Conservation (phyloP, 345 rosid genomes). For the Heritiera littoralis region DNA sequence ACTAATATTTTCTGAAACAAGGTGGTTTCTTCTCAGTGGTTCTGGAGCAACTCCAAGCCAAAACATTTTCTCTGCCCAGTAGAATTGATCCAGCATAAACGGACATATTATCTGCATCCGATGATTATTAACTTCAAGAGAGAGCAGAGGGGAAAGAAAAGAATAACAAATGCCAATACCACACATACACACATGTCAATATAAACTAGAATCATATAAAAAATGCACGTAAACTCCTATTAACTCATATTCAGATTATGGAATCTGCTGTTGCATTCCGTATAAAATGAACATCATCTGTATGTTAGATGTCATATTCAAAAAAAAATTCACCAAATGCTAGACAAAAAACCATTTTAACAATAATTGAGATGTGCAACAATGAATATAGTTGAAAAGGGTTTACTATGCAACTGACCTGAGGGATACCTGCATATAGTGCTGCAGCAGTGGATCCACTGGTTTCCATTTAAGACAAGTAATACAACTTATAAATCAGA, state of each 20-base stretch:
- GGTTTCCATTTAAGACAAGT: slow-evolving; percentile 17
- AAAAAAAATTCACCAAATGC: neutral
- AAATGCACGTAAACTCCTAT: neutral
- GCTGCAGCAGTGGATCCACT: slow-evolving; percentile 96
- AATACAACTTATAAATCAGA: slow-evolving; percentile 27
- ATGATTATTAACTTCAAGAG: neutral
- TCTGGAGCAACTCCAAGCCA: slow-evolving; percentile 92
- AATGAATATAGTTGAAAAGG: slow-evolving; percentile 3
- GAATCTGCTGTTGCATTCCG: neutral
- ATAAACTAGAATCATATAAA: neutral
- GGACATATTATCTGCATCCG: slow-evolving; percentile 73
- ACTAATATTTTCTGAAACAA: slow-evolving; percentile 47
- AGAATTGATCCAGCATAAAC: slow-evolving; percentile 87
- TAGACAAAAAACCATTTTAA: neutral
- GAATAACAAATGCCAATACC: neutral
- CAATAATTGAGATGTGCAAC: slow-evolving; percentile 14
- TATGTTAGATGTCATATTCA: neutral
- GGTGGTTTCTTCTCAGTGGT: slow-evolving; percentile 59
- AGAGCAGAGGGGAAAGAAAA: slow-evolving; percentile 5
- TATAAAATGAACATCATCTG: neutral
- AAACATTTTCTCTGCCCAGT: slow-evolving; percentile 91
- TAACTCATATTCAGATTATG: neutral
- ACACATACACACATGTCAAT: neutral
- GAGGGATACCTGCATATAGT: slow-evolving; percentile 72
- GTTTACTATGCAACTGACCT: slow-evolving; percentile 46